Evolutionary conservation across 1,139 yeast genomes (phyloP).

Genomic region (Hansenula anomala): DNA sequence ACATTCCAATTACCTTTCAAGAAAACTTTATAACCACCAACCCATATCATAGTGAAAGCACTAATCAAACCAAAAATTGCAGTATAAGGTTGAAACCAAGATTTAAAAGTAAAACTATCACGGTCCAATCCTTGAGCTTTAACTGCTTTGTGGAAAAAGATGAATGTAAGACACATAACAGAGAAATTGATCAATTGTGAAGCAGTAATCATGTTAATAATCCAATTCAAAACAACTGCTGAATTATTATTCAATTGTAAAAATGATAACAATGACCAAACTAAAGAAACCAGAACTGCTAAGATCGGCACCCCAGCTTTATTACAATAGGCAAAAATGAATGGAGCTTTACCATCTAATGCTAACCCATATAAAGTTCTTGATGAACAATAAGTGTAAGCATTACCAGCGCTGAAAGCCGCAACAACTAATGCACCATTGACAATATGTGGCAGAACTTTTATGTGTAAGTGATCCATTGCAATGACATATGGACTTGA

Average conservation of each 20-base stretch:
- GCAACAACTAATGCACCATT: slow-evolving; percentile 58
- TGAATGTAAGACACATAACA: slow-evolving; percentile 57
- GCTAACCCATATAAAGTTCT: slow-evolving; percentile 59
- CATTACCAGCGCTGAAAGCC: slow-evolving; percentile 70
- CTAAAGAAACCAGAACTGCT: slow-evolving; percentile 39
- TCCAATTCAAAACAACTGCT: slow-evolving; percentile 66
- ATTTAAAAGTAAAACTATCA: slow-evolving; percentile 47
- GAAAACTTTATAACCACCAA: slow-evolving; percentile 67
- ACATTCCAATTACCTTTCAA: slow-evolving; percentile 58
- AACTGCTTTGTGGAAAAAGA: slow-evolving; percentile 61
- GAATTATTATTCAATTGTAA: slow-evolving; percentile 59
- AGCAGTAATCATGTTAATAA: slow-evolving; percentile 73
- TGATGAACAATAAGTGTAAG: slow-evolving; percentile 65
- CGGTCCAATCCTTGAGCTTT: slow-evolving; percentile 54
- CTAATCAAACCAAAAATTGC: slow-evolving; percentile 46
- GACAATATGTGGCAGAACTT: slow-evolving; percentile 55
- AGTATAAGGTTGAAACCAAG: slow-evolving; percentile 58
- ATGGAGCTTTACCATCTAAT: slow-evolving; percentile 56
- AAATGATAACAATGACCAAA: slow-evolving; percentile 37
- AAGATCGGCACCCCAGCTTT: slow-evolving; percentile 46
- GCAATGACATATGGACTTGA: slow-evolving; percentile 64
- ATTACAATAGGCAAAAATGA: slow-evolving; percentile 43
- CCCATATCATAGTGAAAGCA: slow-evolving; percentile 50
- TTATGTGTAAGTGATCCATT: slow-evolving; percentile 47
- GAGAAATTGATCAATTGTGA: slow-evolving; percentile 73